Percentiles rank a stretch among this genome's conserved stretches.
phyloP scores from a whole-genome alignment of 345 rosid species.

The Fremontodendron californicum region DNA sequence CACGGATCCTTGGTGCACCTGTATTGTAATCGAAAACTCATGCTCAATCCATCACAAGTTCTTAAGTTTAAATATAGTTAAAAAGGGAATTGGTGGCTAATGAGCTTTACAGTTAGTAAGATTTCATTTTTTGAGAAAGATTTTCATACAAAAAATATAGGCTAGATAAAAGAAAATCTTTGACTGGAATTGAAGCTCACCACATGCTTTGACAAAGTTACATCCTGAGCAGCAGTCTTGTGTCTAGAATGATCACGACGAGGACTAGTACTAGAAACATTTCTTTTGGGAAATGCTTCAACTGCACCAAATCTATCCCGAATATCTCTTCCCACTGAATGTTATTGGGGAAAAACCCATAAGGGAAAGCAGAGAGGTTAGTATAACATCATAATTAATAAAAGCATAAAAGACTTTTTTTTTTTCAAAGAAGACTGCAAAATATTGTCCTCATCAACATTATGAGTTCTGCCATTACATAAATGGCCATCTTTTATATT shows the following conservation, averaged over 20 bases:
- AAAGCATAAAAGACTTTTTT: neutral
- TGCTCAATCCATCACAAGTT: neutral
- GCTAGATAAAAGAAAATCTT: neutral
- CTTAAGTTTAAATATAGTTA: neutral
- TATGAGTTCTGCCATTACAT: neutral
- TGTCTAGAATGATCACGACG: conserved; percentile 44
- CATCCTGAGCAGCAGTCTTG: conserved; percentile 54
- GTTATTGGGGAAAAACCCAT: neutral
- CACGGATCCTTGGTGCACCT: neutral
- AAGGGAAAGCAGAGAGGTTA: neutral
- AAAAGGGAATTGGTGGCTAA: neutral
- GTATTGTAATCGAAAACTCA: no score
- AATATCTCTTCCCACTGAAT: conserved; percentile 48
- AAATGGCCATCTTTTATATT: neutral
- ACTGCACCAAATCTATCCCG: conserved; percentile 64
- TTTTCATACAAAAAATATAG: neutral
- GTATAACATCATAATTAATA: neutral
- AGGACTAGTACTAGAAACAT: conserved; percentile 36
- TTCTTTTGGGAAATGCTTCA: conserved; percentile 63
- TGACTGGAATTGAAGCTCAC: conserved; percentile 31
- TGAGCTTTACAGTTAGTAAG: neutral
- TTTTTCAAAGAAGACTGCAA: neutral
- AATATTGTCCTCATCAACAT: neutral
- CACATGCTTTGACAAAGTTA: conserved; percentile 48
- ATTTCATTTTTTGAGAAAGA: neutral